Evolutionary conservation across 1,284 basidiomycete species (phyloP).

Genomic region (Ganoderma lingzhi): DNA sequence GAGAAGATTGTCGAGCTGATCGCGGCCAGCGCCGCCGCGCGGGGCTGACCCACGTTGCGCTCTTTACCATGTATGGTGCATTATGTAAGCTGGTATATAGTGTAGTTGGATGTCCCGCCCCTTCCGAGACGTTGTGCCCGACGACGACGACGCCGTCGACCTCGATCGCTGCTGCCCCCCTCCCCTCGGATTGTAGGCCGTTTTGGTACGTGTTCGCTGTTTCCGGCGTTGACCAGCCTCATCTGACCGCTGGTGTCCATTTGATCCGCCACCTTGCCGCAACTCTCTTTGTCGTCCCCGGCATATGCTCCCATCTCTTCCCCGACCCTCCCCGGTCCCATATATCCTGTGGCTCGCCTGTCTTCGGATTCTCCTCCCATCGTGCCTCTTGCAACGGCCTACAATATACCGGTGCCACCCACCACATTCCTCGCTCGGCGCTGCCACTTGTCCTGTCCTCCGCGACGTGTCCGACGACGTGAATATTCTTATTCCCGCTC

Average conservation of each 20-base stretch:
- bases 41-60: slow-evolving; percentile 27
- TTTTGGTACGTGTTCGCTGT: slow-evolving; percentile 26
- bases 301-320: slow-evolving; percentile 13
- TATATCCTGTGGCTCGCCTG: slow-evolving; percentile 4
- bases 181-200: slow-evolving; percentile 8
- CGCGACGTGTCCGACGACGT: slow-evolving; percentile 14
- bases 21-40: slow-evolving; percentile 13
- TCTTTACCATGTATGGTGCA: slow-evolving; percentile 21
- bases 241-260: slow-evolving; percentile 16
- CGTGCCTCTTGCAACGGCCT: slow-evolving; percentile 3
- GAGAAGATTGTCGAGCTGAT: slow-evolving; percentile 62
- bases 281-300: slow-evolving; percentile 13
- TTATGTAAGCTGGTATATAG: slow-evolving; percentile 31
- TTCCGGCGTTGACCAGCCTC: slow-evolving; percentile 7
- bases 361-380: background rate
- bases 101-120: slow-evolving; percentile 5
- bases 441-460: slow-evolving; percentile 2
- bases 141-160: slow-evolving; percentile 30
- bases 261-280: background rate
- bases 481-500: background rate
- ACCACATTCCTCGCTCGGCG: slow-evolving; percentile 7
- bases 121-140: slow-evolving; percentile 18
- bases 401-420: slow-evolving; percentile 7
- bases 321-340: slow-evolving; percentile 2
- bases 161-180: slow-evolving; percentile 19